Evolutionary conservation across 139 green algal genomes (phyloP), one percentile per base, ranked within the genome.

Genomic region (Chlamydomonas sp.): DNA sequence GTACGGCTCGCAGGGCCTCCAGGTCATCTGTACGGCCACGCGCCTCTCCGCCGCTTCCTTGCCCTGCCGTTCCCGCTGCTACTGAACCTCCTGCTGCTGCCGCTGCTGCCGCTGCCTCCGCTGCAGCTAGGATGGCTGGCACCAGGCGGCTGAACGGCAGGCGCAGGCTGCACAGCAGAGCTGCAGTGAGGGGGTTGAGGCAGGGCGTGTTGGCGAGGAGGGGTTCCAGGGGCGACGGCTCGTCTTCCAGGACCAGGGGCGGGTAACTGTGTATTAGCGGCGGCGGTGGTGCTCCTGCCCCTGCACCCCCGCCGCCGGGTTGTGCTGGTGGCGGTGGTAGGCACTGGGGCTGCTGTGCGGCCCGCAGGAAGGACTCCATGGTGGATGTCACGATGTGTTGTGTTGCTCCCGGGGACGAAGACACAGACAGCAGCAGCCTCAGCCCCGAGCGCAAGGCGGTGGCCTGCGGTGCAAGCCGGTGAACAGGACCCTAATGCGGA

Each of bases 141-240:
- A 86, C 59, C 18, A 86, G 81, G 60, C 60, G 59, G 15, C 10
- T 9, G 59, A 86, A 2, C 5, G 81, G 81, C 20, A 86, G 17
- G 6, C 81, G 31, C 4, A 3, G 18, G 5, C 58, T 69, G 7
- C 78, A 69, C 58, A 86, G 71, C 71, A 78, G 3, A 0, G 81
- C 68, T 8, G 81, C 81, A 18, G 69, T 79, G 12, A 86, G 81
- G 18, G 81, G 81, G 81, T 86, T 86, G 58, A 86, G 81, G 58
- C 81, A 86, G 5, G 81, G 81, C 59, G 81, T 86, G 9, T 20
- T 5, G 68, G 57, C 61, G 3, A 86, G 68, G 2, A 86, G 17
- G 5, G 61, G 18, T 69, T 79, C 81, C 68, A 60, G 31, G 0
- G 81, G 12, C 58, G 81, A 68, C 2, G 81, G 69, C 59, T 86